phyloP scores from a whole-genome alignment of 1,284 basidiomycete species.

The Kalmanozyma brasiliensis region DNA sequence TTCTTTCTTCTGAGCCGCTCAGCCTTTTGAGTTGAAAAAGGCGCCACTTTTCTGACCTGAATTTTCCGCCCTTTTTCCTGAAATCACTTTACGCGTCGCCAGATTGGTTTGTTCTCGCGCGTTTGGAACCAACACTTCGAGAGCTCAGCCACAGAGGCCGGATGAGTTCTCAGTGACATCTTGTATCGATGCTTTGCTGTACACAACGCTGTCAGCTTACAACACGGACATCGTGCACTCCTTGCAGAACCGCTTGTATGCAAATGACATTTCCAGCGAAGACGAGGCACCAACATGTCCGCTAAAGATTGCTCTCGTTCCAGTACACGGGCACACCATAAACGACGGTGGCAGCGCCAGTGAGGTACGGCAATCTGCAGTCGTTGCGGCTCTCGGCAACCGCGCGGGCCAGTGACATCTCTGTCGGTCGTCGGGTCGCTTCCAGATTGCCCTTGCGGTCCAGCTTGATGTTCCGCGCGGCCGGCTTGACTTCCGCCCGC shows the following conservation, averaged over 20 bases:
- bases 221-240: no score
- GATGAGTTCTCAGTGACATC: no score
- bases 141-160: not conserved
- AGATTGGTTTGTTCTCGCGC: conserved; percentile 1
- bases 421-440: conserved; percentile 28
- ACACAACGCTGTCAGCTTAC: no score
- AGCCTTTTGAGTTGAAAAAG: not conserved
- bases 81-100: conserved; percentile 21
- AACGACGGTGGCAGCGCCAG: conserved; percentile 92
- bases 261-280: no score
- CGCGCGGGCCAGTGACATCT: conserved; percentile 78
- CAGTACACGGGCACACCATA: conserved; percentile 83
- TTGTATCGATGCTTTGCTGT: no score
- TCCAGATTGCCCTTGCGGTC: conserved; percentile 13
- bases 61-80: conserved; percentile 5
- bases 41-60: not conserved
- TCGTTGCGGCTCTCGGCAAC: conserved; percentile 80
- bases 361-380: conserved; percentile 91
- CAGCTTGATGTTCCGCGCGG: conserved; percentile 27
- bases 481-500: conserved; percentile 47
- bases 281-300: no score
- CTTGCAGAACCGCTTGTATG: no score
- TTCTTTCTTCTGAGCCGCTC: not conserved
- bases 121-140: not conserved
- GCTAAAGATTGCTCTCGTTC: conserved; percentile 15